Evolutionary conservation across 192 early-diverging fungal genomes (phyloP), one percentile per base, ranked within the genome.

Genomic region (Podila epicladia): DNA sequence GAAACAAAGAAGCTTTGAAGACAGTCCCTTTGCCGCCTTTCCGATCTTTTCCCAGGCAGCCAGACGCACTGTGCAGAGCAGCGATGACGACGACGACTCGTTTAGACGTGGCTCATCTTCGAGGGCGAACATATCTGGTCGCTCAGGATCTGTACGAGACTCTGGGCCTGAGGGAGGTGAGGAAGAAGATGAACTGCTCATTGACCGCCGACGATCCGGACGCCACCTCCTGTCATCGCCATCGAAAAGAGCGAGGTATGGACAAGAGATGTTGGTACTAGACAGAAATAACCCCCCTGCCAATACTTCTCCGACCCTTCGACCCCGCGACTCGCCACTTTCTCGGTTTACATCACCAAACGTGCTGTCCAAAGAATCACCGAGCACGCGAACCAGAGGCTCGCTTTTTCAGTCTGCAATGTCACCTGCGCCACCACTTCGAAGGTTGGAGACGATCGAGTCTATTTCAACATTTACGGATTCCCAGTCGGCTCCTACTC

Each of bases 371-470:
- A 45, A 45, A 17, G 41, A 45, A 45, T 45, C 41, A 2, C 41
- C 53, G 6, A 26, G 75, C 62, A 3, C 45, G 48, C 9, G 61
- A 62, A 20, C 8, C 64, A 38, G 68, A 49, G 22, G 38, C 69
- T 33, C 60, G 31, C 45, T 53, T 49, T 8, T 32, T 24, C 29
- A 41, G 55, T 50, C 32, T 9, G 57, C 55, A 58, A 15, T 9
- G 12, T 8, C 57, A 28, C 35, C 17, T 49, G 31, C n/a, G 17
- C 50, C 33, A 37, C 50, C 9, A 58, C 33, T 5, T 58, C 67
- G 29, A n/a, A 58, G 58, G 28, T 26, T 71, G 26, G 75, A 78
- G 55, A 67, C 75, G 19, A 71, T 78, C 35, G 69, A 66, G 15
- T 71, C 75, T 12, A 66, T 78, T 38, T 71, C 75, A 1, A 67